phyloP scores from a whole-genome alignment of 2,329 filamentous ascomycete genomes.

The Sporothrix protearum region DNA sequence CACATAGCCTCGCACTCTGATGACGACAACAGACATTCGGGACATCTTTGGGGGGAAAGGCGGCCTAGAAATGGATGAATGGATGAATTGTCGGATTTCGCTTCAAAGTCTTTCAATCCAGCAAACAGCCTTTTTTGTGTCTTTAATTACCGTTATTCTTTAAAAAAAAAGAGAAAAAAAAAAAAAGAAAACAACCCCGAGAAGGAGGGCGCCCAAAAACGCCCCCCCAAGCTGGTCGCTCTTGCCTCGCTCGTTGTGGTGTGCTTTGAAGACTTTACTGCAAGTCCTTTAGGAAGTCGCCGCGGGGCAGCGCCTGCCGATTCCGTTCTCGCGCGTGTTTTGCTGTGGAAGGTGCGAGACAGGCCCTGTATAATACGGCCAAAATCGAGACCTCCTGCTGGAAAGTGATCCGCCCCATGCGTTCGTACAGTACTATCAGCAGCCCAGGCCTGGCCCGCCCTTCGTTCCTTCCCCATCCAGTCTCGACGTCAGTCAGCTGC shows the following conservation, averaged over 20 bases:
- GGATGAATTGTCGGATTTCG: neutral
- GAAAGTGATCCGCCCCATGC: neutral
- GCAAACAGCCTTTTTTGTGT: too few relatives aligned
- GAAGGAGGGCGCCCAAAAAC: neutral
- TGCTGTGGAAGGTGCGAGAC: neutral
- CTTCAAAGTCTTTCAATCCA: neutral
- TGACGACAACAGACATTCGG: slow-evolving; percentile 27
- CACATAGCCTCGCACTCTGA: slow-evolving; percentile 20
- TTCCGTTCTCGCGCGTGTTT: neutral
- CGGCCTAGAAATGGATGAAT: neutral
- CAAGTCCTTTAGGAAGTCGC: neutral
- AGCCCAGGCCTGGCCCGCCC: neutral
- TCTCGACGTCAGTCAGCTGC: slow-evolving; percentile 17
- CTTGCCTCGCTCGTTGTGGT: neutral
- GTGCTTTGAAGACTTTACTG: too few relatives aligned
- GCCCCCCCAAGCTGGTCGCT: neutral
- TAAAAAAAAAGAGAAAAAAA: too few relatives aligned
- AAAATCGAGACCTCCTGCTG: neutral
- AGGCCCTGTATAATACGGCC: neutral
- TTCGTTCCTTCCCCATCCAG: neutral
- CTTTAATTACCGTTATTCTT: too few relatives aligned
- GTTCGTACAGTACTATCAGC: neutral
- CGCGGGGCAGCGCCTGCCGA: neutral
- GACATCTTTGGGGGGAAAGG: neutral
- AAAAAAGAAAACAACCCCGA: too few relatives aligned